Percentiles rank a stretch among this genome's conserved stretches.
phyloP scores from a whole-genome alignment of 306 rosid species.

The Lathyrus aphaca region DNA sequence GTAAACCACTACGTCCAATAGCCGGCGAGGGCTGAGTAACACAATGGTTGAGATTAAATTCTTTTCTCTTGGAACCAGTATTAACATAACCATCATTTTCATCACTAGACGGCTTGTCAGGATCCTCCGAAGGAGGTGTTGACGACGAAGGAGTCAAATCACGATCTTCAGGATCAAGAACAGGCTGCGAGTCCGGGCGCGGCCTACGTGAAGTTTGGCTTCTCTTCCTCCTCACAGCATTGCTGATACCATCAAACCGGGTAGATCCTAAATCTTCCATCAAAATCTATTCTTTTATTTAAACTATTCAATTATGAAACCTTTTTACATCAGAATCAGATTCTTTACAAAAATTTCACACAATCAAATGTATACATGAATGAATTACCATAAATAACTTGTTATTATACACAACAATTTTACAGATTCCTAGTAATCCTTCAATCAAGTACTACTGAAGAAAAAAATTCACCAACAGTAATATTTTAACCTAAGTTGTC shows the following conservation, averaged over 20 bases:
- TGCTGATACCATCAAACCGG: constrained; percentile 60
- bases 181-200: constrained; percentile 73
- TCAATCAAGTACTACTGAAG: not conserved
- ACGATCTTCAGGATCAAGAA: constrained; percentile 57
- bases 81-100: constrained; percentile 66
- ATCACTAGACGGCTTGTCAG: constrained; percentile 74
- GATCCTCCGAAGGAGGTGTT: constrained; percentile 72
- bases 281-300: not conserved
- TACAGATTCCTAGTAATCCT: not conserved
- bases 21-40: constrained; percentile 52
- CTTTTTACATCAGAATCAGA: constrained; percentile 22
- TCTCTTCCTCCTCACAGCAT: constrained; percentile 81
- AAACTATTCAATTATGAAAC: constrained; percentile 18
- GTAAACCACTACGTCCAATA: constrained; percentile 46
- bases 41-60: constrained; percentile 66
- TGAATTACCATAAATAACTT: constrained; percentile 41
- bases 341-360: constrained; percentile 26
- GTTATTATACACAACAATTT: constrained; percentile 10
- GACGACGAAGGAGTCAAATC: constrained; percentile 66
- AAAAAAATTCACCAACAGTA: not conserved
- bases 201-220: constrained; percentile 84
- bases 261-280: constrained; percentile 68
- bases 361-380: constrained; percentile 47
- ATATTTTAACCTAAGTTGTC: not conserved
- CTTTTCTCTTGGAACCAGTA: constrained; percentile 68